Evolutionary conservation across 2,329 filamentous ascomycete genomes (phyloP).

Genomic region (Mollisia scopiformis): DNA sequence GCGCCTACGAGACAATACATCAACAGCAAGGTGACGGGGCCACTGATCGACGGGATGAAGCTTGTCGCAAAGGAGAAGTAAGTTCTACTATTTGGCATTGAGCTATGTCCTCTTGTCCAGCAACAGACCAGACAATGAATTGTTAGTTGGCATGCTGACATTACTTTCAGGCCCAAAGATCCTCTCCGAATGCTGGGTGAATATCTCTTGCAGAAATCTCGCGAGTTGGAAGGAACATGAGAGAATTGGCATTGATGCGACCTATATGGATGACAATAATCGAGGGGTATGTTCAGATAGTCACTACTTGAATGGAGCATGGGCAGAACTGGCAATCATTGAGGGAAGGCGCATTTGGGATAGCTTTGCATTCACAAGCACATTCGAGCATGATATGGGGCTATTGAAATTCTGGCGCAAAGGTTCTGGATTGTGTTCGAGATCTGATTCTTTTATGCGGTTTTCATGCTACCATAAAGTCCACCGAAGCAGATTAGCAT

Average conservation of each 20-base stretch:
- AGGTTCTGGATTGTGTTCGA: conserved; percentile 30
- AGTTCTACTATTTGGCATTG: conserved; percentile 37
- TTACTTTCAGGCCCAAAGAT: conserved; percentile 58
- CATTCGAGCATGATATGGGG: neutral
- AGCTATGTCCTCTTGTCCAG: neutral
- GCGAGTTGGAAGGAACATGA: conserved; percentile 56
- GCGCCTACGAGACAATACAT: conserved; percentile 72
- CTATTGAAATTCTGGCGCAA: conserved; percentile 5
- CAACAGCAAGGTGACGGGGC: conserved; percentile 70
- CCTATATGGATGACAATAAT: too few species aligned
- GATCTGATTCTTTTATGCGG: conserved; percentile 34
- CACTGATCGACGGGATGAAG: conserved; percentile 76
- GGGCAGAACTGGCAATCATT: neutral
- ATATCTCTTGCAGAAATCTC: conserved; percentile 69
- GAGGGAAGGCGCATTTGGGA: neutral
- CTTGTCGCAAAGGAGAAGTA: conserved; percentile 71
- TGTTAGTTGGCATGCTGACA: conserved; percentile 12
- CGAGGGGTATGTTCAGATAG: too few species aligned
- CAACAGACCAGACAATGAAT: conserved; percentile 6
- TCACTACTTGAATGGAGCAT: too few species aligned
- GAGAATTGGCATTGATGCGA: neutral
- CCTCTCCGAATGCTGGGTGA: conserved; percentile 72
- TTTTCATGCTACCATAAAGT: conserved; percentile 31
- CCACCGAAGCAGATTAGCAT: conserved; percentile 27
- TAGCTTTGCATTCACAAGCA: neutral